Base-by-base conservation (phyloP, 352 stramenopile species). In the Aphanomyces stellatus region DNA sequence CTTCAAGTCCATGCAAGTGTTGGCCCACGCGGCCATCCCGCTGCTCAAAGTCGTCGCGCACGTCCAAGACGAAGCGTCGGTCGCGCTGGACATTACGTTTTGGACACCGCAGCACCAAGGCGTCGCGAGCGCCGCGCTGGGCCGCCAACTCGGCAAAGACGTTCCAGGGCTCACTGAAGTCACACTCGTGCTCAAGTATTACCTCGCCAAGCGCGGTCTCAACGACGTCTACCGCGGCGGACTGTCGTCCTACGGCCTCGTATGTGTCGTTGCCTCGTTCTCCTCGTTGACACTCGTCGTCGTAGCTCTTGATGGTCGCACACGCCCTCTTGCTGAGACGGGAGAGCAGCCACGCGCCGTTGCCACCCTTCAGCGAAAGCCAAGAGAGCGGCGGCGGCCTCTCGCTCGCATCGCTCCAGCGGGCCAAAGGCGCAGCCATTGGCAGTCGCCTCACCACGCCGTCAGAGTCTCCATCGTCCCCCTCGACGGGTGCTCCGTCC, bases 171-270 rank as follows among this genome's bases (percentile, higher is more conserved):
- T 97, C 25, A 75, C 81, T 0, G 87, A 95, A 53, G 60, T 97
- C 17, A 88, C 85, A 0, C 74, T 97, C 27, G 86, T 97, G 8
- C 71, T 97, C 24, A 97, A 97, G 72, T 79, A 93, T 56, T 95
- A 96, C 57, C 69, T 97, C 7, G 86, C 81, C n/a, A 87, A 89
- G 35, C 80, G 89, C 28, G 78, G 80, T 4, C 65, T 96, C 8
- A 97, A 96, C 60, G 88, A 97, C 59, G 87, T 89, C 8, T 97
- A 93, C 63, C 74, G 91, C 19, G 90, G 90, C n/a, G 90, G 90
- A 0, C 73, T 97, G 3, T 96, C 87, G 2, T 96, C 85, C 2
- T 97, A 97, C 46, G 88, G 88, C 2, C 71, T 97, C 13, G 69
- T 80, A 60, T 30, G 6, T 10, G 8, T 27, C 11, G 5, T 19